Evolutionary conservation across 768 basidiomycete species (phyloP), one percentile per base, ranked within the genome.

Genomic region (Serendipita vermifera): DNA sequence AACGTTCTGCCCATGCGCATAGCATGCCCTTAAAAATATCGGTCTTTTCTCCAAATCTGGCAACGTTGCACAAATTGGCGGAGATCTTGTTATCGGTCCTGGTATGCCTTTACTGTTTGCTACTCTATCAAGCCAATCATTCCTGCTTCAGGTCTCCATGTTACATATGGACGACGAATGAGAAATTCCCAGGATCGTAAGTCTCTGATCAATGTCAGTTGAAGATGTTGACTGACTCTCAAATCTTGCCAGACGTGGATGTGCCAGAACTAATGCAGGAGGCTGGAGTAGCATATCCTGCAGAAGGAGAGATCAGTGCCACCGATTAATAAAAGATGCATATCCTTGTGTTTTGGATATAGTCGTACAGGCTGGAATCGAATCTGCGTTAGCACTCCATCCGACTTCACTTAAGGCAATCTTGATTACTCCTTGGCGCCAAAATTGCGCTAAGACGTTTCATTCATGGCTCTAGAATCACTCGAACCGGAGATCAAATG

Each of bases 51-150:
- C 27, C 46, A 51, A 51, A 22, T 15, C 32, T n/a, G 82, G 81
- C 0, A 78, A 81, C 51, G 61, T 77, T n/a, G 71, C 74, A 0
- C 81, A 84, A 62, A 66, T 81, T 0, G 81, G 81, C 3, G 81
- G 80, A 2, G 81, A 84, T 24, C 82, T 82, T 54, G 65, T 84
- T 11, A 69, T 83, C 51, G 78, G 77, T 20, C 77, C 79, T 17
- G 79, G 79, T 79, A 59, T n/a, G n/a, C n/a, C n/a, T 32, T n/a
- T 36, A 27, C 4, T 32, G 3, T 15, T 11, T 26, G 27, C 20
- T 13, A 11, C 20, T 32, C 7, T 3, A 17, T 15, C 32, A 22
- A n/a, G n/a, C n/a, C n/a, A n/a, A n/a, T n/a, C n/a, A n/a, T n/a
- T n/a, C n/a, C n/a, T n/a, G n/a, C n/a, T 26, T 15, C 26, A 22